phyloP scores from a whole-genome alignment of 2,329 filamentous ascomycete genomes.

The Mycogone perniciosa region DNA sequence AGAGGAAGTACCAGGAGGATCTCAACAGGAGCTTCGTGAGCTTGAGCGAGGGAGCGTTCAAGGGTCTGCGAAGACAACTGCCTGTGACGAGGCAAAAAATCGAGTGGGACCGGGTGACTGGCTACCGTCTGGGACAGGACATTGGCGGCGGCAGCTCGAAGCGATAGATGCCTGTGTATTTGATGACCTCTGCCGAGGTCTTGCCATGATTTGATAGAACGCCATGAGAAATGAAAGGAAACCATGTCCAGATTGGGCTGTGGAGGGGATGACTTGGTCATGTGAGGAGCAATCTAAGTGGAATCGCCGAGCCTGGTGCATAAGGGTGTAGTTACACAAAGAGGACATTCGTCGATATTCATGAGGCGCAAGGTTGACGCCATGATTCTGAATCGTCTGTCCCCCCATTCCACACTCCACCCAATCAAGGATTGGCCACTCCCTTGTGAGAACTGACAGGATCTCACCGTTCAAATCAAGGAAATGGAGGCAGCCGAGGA shows the following conservation, averaged over 20 bases:
- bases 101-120: constrained; percentile 97
- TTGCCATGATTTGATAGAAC: constrained; percentile 4
- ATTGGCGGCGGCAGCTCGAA: constrained; percentile 62
- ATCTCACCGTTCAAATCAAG: no score
- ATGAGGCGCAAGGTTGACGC: no score
- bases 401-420: no score
- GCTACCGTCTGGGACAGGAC: constrained; percentile 79
- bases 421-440: no score
- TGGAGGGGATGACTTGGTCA: no score
- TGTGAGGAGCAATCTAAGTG: no score
- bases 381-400: no score
- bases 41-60: constrained; percentile 92
- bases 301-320: no score
- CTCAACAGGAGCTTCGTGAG: constrained; percentile 84
- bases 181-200: constrained; percentile 1
- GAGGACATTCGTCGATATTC: no score
- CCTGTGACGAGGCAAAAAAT: constrained; percentile 98
- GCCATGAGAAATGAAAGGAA: constrained; percentile 7
- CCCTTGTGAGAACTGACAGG: no score
- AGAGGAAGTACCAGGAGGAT: constrained; percentile 95
- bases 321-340: no score
- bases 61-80: constrained; percentile 82
- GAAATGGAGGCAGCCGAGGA: no score
- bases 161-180: constrained; percentile 32
- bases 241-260: not conserved